Percentiles rank a stretch among this genome's conserved stretches.
These are phyloP conservation scores for Ramularia endophylla DNA, from an alignment of 2,329 filamentous ascomycete species.

Conservation along the genomic window DNA sequence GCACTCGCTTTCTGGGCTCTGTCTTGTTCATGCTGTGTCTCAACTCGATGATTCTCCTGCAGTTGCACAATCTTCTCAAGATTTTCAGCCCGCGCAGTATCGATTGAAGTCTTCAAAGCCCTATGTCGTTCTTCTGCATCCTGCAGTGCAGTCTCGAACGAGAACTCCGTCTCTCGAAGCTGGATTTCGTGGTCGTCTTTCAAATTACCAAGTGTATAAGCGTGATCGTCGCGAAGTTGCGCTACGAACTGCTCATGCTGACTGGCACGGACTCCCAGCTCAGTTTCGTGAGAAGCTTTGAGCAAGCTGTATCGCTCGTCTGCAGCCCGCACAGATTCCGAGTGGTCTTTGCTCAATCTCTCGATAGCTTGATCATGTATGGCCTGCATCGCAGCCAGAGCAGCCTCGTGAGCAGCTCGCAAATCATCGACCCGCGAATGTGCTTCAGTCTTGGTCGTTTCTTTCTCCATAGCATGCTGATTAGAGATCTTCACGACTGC, in stretches of 20 bases:
- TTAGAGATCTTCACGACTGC: neutral
- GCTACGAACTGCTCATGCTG: neutral
- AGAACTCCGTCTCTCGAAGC: conserved; percentile 6
- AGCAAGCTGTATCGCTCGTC: neutral
- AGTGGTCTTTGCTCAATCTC: too few species aligned
- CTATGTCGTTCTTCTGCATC: neutral
- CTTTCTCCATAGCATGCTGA: neutral
- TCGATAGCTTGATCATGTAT: neutral
- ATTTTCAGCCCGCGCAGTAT: too few species aligned
- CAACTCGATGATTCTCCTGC: too few species aligned
- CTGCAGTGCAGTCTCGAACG: neutral
- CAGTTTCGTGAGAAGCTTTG: neutral
- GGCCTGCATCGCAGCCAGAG: conserved; percentile 2
- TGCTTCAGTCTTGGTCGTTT: neutral
- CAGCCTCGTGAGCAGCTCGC: conserved; percentile 3
- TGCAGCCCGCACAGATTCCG: neutral
- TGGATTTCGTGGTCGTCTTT: too few species aligned
- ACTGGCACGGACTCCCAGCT: neutral
- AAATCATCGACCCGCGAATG: conserved; percentile 1
- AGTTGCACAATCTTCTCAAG: too few species aligned
- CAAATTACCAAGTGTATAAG: too few species aligned
- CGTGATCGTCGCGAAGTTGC: neutral
- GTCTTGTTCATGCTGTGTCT: too few species aligned
- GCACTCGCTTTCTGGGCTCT: neutral
- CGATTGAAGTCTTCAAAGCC: too few species aligned